These are phyloP conservation scores for Kwoniella pini DNA, from an alignment of 768 basidiomycete species.

Conservation along the genomic window DNA sequence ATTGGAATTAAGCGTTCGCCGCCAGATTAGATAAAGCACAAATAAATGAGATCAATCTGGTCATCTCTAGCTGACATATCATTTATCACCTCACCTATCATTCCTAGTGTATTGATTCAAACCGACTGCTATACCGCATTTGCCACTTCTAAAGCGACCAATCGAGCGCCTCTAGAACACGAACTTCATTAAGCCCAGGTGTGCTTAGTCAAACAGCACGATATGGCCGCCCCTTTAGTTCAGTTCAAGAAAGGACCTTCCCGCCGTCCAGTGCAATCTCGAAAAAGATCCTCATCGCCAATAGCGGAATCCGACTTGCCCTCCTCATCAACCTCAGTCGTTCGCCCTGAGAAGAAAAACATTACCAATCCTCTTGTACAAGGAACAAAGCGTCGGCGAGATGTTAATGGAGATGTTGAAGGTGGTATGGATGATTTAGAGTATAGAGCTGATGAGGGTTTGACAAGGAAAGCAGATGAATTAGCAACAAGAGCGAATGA, in stretches of 20 bases:
- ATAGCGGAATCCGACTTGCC: conserved; percentile 40
- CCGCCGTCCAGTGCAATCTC: conserved; percentile 70
- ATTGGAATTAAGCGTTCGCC: neutral
- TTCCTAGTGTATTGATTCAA: no score
- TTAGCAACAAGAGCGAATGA: conserved; percentile 67
- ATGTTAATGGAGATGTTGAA: conserved; percentile 58
- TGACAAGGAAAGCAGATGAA: conserved; percentile 65
- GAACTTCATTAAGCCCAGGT: no score
- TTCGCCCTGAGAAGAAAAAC: conserved; percentile 72
- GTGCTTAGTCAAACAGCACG: neutral
- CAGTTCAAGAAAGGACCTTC: conserved; percentile 89
- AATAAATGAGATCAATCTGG: neutral
- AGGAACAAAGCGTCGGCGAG: conserved; percentile 67
- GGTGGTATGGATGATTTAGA: conserved; percentile 59
- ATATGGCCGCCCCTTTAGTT: conserved; percentile 57
- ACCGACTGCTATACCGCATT: no score
- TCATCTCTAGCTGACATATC: neutral
- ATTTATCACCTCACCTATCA: no score
- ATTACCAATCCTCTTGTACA: conserved; percentile 72
- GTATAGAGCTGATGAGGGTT: conserved; percentile 59
- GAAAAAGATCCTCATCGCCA: conserved; percentile 74
- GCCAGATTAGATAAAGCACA: neutral
- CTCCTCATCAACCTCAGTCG: conserved; percentile 57
- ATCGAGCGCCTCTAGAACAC: no score
- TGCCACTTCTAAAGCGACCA: no score